These are phyloP conservation scores for Suillus luteus DNA, from an alignment of 768 basidiomycete genomes.

Conservation along the genomic window DNA sequence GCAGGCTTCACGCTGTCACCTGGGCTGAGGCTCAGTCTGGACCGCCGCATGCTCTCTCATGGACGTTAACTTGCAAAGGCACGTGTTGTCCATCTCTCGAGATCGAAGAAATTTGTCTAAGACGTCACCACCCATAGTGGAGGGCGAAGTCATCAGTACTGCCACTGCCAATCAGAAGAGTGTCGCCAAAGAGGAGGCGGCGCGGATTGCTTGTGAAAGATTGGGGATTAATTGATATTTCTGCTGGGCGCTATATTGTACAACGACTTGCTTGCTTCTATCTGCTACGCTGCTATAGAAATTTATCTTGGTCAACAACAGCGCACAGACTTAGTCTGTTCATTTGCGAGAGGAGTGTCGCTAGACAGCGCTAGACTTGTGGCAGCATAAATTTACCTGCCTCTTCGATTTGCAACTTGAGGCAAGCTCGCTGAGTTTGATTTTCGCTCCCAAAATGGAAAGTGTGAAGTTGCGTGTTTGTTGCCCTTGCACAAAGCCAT, in stretches of 20 bases:
- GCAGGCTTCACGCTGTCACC: constrained; percentile 35
- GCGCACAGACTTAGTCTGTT: neutral
- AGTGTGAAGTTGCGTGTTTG: neutral
- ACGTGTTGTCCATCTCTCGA: constrained; percentile 19
- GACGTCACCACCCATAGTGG: constrained; percentile 38
- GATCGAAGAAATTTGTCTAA: constrained; percentile 4
- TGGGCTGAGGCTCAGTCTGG: constrained; percentile 46
- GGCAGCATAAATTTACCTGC: neutral
- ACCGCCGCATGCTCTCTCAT: constrained; percentile 42
- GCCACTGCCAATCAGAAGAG: constrained; percentile 46
- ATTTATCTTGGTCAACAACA: neutral
- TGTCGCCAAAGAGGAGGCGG: constrained; percentile 50
- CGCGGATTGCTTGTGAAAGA: constrained; percentile 42
- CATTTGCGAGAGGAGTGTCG: neutral
- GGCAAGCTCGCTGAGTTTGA: constrained; percentile 8
- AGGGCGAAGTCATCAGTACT: constrained; percentile 47
- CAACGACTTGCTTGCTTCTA: constrained; percentile 2
- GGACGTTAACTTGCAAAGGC: constrained; percentile 65
- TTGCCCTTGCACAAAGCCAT: constrained; percentile 13
- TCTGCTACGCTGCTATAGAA: neutral
- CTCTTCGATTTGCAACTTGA: constrained; percentile 1
- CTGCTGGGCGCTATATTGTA: constrained; percentile 9
- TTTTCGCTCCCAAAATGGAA: neutral
- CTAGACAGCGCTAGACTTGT: neutral
- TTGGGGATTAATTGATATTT: constrained; percentile 25